A percentile compares a stretch with the other conserved stretches of the same genome.
These are phyloP conservation scores for Gamarada debralockiae DNA, from an alignment of 495 filamentous ascomycete species.

Conservation along the genomic window DNA sequence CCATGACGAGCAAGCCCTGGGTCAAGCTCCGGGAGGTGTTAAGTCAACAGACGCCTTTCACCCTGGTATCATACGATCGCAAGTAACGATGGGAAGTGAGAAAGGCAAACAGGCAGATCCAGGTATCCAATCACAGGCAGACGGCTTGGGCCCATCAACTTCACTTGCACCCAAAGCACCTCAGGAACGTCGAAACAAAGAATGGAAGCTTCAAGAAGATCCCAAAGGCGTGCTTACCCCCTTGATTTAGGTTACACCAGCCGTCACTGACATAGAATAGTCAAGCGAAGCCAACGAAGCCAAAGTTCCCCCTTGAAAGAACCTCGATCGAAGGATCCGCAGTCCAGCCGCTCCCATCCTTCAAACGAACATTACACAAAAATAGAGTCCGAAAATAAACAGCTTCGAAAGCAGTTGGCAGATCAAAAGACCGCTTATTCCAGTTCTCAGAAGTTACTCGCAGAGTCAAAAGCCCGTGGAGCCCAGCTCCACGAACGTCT, in stretches of 20 bases:
- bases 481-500: background rate
- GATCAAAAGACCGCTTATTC: background rate
- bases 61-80: background rate
- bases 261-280: background rate
- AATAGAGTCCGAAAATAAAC: conserved; percentile 14
- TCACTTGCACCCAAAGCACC: too few relatives aligned
- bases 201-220: background rate
- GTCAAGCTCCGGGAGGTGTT: background rate
- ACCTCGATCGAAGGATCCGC: background rate
- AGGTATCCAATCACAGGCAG: background rate
- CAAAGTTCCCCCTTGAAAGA: background rate
- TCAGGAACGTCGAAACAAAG: too few relatives aligned
- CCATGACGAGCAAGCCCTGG: background rate
- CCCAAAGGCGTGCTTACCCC: background rate
- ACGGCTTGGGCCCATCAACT: background rate
- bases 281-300: background rate
- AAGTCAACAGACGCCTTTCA: background rate
- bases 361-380: background rate
- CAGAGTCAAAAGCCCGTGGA: conserved; percentile 3
- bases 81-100: background rate
- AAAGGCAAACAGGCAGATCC: background rate
- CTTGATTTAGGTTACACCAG: background rate
- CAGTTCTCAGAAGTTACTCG: background rate
- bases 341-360: background rate
- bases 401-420: background rate